Conservation (phyloP, 495 filamentous ascomycete genomes). For the Penicillium cosmopolitanum region DNA sequence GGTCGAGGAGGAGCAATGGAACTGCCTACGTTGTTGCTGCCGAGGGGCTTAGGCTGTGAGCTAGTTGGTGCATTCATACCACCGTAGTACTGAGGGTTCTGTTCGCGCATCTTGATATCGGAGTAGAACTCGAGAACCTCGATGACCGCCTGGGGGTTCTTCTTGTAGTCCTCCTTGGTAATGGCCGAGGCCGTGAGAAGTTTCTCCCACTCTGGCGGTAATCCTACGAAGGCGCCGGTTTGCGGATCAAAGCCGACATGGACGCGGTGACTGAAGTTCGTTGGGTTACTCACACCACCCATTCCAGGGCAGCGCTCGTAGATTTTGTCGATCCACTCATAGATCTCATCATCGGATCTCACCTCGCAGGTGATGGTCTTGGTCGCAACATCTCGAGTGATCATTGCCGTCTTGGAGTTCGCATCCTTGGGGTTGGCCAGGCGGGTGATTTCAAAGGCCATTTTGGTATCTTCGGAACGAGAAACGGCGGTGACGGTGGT, state of each 20-base stretch:
- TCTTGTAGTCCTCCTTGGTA: slow-evolving; percentile 95
- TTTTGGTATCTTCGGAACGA: slow-evolving; percentile 82
- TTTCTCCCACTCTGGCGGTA: slow-evolving; percentile 96
- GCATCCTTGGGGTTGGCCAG: slow-evolving; percentile 64
- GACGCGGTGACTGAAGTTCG: slow-evolving; percentile 93
- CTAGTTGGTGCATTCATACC: slow-evolving; percentile 60
- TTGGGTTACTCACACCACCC: slow-evolving; percentile 97
- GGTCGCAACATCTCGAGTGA: slow-evolving; percentile 71
- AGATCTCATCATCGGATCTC: slow-evolving; percentile 92
- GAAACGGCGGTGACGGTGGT: slow-evolving; percentile 83
- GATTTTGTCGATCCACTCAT: slow-evolving; percentile 97
- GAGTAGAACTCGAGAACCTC: slow-evolving; percentile 98
- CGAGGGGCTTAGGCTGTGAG: slow-evolving; percentile 48
- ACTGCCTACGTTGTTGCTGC: slow-evolving; percentile 54
- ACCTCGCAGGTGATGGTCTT: slow-evolving; percentile 86
- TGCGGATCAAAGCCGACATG: slow-evolving; percentile 97
- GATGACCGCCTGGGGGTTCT: slow-evolving; percentile 97
- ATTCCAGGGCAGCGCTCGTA: slow-evolving; percentile 95
- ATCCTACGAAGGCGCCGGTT: slow-evolving; percentile 88
- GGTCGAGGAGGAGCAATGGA: slow-evolving; percentile 80
- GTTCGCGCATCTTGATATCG: slow-evolving; percentile 84
- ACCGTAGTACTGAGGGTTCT: slow-evolving; percentile 78
- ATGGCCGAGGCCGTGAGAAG: slow-evolving; percentile 93
- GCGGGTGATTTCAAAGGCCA: slow-evolving; percentile 89
- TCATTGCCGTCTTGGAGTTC: slow-evolving; percentile 61